Percentiles rank a stretch among this genome's conserved stretches.
Evolutionary conservation across 2,329 filamentous ascomycete species (phyloP).

Genomic region (Beauveria sp.): DNA sequence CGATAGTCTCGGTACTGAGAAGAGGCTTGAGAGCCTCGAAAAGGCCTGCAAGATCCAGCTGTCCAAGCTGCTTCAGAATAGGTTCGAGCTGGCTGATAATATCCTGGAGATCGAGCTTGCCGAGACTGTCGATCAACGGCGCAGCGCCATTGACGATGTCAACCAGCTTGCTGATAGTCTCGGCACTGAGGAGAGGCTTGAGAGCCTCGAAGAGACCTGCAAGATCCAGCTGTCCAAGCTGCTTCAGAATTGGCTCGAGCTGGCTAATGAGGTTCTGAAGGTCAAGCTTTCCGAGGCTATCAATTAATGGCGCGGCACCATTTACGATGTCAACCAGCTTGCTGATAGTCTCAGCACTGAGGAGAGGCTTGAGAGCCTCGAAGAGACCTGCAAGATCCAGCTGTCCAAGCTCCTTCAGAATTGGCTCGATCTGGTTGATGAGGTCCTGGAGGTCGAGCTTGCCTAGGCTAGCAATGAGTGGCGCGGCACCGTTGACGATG

Average conservation of each 20-base stretch:
- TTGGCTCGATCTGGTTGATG: constrained; percentile 20
- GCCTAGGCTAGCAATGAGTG: constrained; percentile 2
- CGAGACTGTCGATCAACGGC: constrained; percentile 12
- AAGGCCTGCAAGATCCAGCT: constrained; percentile 4
- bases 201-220: constrained; percentile 12
- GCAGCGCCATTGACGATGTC: constrained; percentile 15
- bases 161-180: not conserved
- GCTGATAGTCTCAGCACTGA: constrained; percentile 9
- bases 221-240: constrained; percentile 15
- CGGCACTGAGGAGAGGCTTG: constrained; percentile 6
- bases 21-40: too few species aligned
- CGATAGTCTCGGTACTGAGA: too few species aligned
- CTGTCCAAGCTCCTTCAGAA: constrained; percentile 17
- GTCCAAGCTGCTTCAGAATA: constrained; percentile 17
- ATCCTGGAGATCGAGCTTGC: constrained; percentile 9
- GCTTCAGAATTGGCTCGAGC: constrained; percentile 21
- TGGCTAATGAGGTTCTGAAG: constrained; percentile 17
- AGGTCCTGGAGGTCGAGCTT: constrained; percentile 14
- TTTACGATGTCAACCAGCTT: constrained; percentile 10
- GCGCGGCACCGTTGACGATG: constrained; percentile 2
- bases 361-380: constrained; percentile 12
- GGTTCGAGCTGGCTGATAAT: constrained; percentile 16
- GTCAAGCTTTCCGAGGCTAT: constrained; percentile 11
- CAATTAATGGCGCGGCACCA: constrained; percentile 9
- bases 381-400: constrained; percentile 14